Evolutionary conservation across 192 early-diverging fungal species (phyloP).

Genomic region (Jimgerdemannia lactiflua): DNA sequence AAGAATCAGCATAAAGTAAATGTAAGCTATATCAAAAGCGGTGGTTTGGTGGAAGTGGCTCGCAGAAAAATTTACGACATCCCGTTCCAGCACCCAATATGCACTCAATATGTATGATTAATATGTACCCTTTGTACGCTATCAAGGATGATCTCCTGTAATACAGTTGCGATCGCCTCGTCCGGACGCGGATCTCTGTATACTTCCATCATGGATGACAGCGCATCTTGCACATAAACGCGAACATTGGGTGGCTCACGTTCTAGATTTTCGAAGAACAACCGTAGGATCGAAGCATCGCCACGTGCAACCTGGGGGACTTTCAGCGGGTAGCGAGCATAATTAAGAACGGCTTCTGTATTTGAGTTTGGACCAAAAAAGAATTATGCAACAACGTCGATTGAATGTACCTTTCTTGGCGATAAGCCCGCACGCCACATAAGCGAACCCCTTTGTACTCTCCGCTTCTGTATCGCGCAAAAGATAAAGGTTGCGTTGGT

Average conservation of each 20-base stretch:
- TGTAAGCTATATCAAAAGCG: neutral
- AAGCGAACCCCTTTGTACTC: slow-evolving; percentile 69
- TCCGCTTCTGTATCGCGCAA: slow-evolving; percentile 48
- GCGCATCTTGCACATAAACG: slow-evolving; percentile 78
- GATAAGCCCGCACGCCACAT: slow-evolving; percentile 78
- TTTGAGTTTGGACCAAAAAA: no score
- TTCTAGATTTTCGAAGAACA: slow-evolving; percentile 70
- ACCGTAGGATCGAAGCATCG: slow-evolving; percentile 57
- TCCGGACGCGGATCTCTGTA: slow-evolving; percentile 37
- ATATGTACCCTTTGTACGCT: slow-evolving; percentile 44
- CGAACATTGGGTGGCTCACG: slow-evolving; percentile 61
- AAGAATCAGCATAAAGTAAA: slow-evolving; percentile 14
- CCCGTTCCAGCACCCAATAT: neutral
- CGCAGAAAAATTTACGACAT: neutral
- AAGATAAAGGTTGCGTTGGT: neutral
- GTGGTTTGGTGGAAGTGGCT: neutral
- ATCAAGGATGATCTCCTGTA: slow-evolving; percentile 51
- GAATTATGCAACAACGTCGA: no score
- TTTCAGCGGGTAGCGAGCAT: slow-evolving; percentile 13
- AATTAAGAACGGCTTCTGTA: neutral
- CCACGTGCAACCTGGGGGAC: slow-evolving; percentile 64
- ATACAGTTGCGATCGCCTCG: slow-evolving; percentile 7
- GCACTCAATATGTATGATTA: neutral
- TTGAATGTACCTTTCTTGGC: slow-evolving; percentile 57
- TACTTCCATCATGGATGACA: slow-evolving; percentile 73